A percentile compares a stretch with the other conserved stretches of the same genome.
These are phyloP conservation scores for Phytophthora pinifolia DNA, from an alignment of 352 stramenopile genomes.

Conservation along the genomic window DNA sequence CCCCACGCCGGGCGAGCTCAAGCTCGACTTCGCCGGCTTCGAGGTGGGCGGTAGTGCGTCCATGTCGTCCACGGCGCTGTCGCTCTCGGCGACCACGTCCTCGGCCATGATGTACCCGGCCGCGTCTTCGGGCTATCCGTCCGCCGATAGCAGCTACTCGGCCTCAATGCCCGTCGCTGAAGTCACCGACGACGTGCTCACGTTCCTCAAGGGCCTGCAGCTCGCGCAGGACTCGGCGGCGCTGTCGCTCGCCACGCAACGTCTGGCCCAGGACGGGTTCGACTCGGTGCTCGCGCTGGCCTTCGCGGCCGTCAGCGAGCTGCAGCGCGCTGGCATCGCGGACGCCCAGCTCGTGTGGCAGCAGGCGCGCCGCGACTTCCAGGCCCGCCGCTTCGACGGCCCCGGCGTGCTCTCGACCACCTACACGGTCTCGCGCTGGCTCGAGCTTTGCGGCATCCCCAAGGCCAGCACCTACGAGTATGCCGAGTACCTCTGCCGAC, in stretches of 20 bases:
- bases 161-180: not conserved
- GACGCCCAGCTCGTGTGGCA: conserved; percentile 56
- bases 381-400: conserved; percentile 37
- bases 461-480: conserved; percentile 50
- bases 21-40: conserved; percentile 64
- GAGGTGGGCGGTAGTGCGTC: conserved; percentile 31
- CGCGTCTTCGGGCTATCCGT: conserved; percentile 8
- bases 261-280: conserved; percentile 55
- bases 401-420: conserved; percentile 37
- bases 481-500: conserved; percentile 50
- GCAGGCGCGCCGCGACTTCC: conserved; percentile 47
- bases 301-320: conserved; percentile 48
- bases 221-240: conserved; percentile 36
- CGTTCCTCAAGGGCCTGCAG: conserved; percentile 54
- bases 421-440: conserved; percentile 62
- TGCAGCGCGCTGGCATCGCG: conserved; percentile 48
- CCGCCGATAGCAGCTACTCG: conserved; percentile 16
- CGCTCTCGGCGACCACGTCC: conserved; percentile 18
- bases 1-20: conserved; percentile 48
- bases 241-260: conserved; percentile 35
- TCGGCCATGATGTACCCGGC: conserved; percentile 18
- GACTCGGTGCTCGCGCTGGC: conserved; percentile 58
- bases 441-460: conserved; percentile 57
- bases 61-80: conserved; percentile 13
- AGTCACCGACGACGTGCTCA: conserved; percentile 36